phyloP scores from a whole-genome alignment of 192 early-diverging fungal species.

The Backusella australiensis region DNA sequence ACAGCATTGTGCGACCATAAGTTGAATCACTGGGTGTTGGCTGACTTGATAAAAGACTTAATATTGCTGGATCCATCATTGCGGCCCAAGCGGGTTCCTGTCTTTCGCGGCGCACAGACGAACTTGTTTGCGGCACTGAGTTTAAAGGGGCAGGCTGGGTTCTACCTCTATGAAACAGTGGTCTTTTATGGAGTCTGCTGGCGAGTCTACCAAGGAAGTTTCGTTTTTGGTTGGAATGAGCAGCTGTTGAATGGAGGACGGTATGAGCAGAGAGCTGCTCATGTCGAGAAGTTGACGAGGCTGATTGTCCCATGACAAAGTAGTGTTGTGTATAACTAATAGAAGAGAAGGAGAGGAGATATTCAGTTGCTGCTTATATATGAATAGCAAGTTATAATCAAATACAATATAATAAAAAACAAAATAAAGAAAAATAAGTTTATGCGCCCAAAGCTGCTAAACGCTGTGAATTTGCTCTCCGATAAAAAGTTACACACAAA shows the following conservation, averaged over 20 bases:
- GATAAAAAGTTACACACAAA: background rate
- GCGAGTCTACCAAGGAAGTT: conserved; percentile 16
- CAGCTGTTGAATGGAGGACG: conserved; percentile 12
- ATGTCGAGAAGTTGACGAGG: conserved; percentile 19
- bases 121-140: background rate
- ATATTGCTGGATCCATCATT: background rate
- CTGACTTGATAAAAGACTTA: background rate
- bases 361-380: too few relatives aligned
- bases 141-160: background rate
- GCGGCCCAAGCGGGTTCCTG: conserved; percentile 10
- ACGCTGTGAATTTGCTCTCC: background rate
- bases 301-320: conserved; percentile 19
- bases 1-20: background rate
- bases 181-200: background rate
- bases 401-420: background rate
- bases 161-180: background rate
- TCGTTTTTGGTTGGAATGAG: background rate
- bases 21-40: background rate
- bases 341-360: background rate
- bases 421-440: background rate
- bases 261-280: conserved; percentile 20
- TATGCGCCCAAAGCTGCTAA: background rate
- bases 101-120: conserved; percentile 8
- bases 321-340: background rate
- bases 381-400: background rate